Evolutionary conservation across 2,329 filamentous ascomycete species (phyloP).

Genomic region (Arthrobotrys musiformis): DNA sequence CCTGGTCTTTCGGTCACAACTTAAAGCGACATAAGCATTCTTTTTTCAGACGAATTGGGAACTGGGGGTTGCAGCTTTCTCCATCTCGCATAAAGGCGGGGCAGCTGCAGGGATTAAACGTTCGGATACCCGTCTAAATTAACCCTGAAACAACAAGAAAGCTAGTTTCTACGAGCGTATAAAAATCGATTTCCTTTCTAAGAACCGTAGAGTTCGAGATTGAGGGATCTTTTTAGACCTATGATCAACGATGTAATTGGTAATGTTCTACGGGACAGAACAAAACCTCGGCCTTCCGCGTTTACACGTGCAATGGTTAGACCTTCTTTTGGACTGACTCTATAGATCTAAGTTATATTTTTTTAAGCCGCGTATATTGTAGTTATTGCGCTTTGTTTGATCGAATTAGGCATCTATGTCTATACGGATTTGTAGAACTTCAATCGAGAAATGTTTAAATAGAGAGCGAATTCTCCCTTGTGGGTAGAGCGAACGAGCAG

Average conservation of each 20-base stretch:
- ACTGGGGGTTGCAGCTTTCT: background rate
- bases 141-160: background rate
- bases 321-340: background rate
- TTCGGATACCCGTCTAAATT: background rate
- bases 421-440: background rate
- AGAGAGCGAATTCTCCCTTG: background rate
- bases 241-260: background rate
- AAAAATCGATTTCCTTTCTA: background rate
- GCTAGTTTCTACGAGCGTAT: background rate
- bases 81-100: background rate
- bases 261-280: background rate
- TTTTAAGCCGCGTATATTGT: background rate
- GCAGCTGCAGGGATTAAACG: background rate
- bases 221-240: background rate
- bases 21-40: too few species aligned
- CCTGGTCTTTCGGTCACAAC: background rate
- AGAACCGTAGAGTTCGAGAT: background rate
- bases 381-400: background rate
- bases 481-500: background rate
- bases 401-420: background rate
- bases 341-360: too few species aligned
- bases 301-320: background rate
- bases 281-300: background rate
- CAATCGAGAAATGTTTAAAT: background rate
- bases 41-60: background rate